Base-by-base conservation (phyloP, 179 eudicot genomes). In the Silene noctiflora region DNA sequence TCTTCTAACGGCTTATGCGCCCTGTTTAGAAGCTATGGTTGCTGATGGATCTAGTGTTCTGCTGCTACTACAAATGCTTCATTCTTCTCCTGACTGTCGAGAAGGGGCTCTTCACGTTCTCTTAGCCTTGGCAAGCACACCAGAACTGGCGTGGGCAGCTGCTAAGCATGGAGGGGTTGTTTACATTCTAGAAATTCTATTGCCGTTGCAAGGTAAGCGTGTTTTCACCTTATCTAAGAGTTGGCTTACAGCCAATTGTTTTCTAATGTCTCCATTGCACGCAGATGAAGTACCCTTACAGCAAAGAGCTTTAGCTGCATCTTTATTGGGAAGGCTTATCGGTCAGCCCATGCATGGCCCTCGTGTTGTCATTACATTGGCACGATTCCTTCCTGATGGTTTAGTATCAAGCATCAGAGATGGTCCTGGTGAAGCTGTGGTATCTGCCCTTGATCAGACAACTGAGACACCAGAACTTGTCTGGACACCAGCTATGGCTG, bases 301-400 rank as follows among this genome's bases (percentile, higher is more conserved):
- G 80, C 97, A 95, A 85, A 90, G 99, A 87, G 99, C 99, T 58
- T 93, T 94, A 29, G 97, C 97, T 29, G 99, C 98, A 71, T 95
- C 99, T 76, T 84, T 95, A 79, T 78, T 95, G 74, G 94, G 99
- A 72, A 93, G 95, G 84, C 97, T 95, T 81, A 88, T 95, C 75
- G 92, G 92, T 74, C 99, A 96, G 82, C 93, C 97, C 68, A 96
- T 96, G 99, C 99, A 96, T 85, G 99, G 99, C 63, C 99, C 99
- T 58, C 90, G 99, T 78, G 99, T 96, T 55, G 98, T 92, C 39
- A 96, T 96, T 79, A 90, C 99, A 58, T 84, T 96, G 56, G 97
- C 98, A 76, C 81, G 99, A 75, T 96, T 96, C 81, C 83, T 96
- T 72, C 99, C 99, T 24, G 99, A 96, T 83, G 99, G 99, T 75